Evolutionary conservation across 768 basidiomycete species (phyloP), one percentile per base, ranked within the genome.

Genomic region (Chlorophyllum brunneum): DNA sequence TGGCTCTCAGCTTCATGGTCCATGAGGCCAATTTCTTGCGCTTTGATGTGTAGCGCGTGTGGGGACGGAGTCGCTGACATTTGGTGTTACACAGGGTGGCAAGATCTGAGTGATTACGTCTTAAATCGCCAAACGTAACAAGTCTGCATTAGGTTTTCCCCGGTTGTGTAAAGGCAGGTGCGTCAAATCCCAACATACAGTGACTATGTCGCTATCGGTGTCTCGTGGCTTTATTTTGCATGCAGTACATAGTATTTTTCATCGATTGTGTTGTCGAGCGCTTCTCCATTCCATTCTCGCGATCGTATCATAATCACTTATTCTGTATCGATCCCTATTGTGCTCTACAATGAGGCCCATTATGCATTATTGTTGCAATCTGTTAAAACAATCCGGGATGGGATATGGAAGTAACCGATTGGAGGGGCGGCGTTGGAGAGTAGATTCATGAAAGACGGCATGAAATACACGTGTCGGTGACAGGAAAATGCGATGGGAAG

Each of bases 81-180:
- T 30, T 31, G 18, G 30, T 39, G 26, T 48, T 54, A 49, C 54
- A 39, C 61, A 85, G 87, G 87, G 34, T 90, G 87, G 88, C 88
- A 89, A 61, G 86, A 89, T 70, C 71, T 91, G 54, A 81, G 80
- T 59, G 67, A 87, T 53, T 91, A 88, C 62, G 81, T 90, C 62
- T 68, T 87, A 49, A 89, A 85, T 64, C 85, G 87, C 57, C 85
- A 87, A 64, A 81, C 83, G 29, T 53, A 53, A 43, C 37, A 11
- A 37, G 20, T 3, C 24, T 8, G 40, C 39, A 34, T n/a, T n/a
- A n/a, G n/a, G n/a, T n/a, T n/a, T n/a, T n/a, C n/a, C n/a, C n/a
- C n/a, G n/a, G n/a, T n/a, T n/a, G n/a, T n/a, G n/a, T n/a, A n/a
- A n/a, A n/a, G n/a, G n/a, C n/a, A n/a, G n/a, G n/a, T n/a, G n/a